phyloP scores from a whole-genome alignment of 768 basidiomycete genomes.

The Trametes cingulata region DNA sequence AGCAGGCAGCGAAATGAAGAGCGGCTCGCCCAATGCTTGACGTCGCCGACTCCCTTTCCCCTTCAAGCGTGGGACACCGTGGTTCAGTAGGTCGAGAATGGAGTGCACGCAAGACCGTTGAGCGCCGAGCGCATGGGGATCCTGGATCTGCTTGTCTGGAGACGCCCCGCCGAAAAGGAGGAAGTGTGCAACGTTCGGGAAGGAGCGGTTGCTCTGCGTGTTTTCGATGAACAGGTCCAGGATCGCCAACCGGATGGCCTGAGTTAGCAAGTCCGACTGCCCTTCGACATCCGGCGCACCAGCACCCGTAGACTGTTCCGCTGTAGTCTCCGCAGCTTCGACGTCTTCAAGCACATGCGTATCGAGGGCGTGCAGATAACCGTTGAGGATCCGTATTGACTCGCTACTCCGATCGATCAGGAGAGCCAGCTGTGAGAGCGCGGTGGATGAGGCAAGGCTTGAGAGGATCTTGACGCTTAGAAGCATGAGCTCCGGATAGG shows the following conservation, averaged over 20 bases:
- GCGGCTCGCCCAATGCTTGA: slow-evolving; percentile 43
- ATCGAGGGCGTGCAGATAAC: slow-evolving; percentile 69
- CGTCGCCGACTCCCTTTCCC: slow-evolving; percentile 39
- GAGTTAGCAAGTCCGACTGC: slow-evolving; percentile 49
- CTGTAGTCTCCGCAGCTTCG: slow-evolving; percentile 55
- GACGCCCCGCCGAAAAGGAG: slow-evolving; percentile 71
- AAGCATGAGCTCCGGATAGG: slow-evolving; percentile 71
- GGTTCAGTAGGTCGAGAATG: slow-evolving; percentile 73
- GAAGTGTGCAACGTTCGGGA: slow-evolving; percentile 87
- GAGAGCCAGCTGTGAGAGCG: slow-evolving; percentile 72
- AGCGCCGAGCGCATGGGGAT: slow-evolving; percentile 74
- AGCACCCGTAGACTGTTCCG: slow-evolving; percentile 69
- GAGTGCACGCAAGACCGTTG: slow-evolving; percentile 76
- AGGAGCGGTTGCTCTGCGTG: slow-evolving; percentile 58
- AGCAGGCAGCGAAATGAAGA: slow-evolving; percentile 66
- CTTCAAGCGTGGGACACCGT: slow-evolving; percentile 64
- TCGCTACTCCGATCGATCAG: slow-evolving; percentile 80
- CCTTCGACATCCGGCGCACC: slow-evolving; percentile 63
- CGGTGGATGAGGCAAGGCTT: slow-evolving; percentile 62
- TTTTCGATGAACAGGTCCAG: slow-evolving; percentile 82
- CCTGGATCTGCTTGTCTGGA: slow-evolving; percentile 68
- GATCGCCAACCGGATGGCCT: slow-evolving; percentile 73
- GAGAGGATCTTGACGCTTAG: slow-evolving; percentile 79
- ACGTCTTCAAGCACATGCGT: slow-evolving; percentile 64
- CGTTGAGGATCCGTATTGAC: slow-evolving; percentile 81